Percentiles rank a stretch among this genome's conserved stretches.
These are phyloP conservation scores for Oropetium thomaeum DNA, from an alignment of 176 grass and related monocot genomes.

Conservation along the genomic window DNA sequence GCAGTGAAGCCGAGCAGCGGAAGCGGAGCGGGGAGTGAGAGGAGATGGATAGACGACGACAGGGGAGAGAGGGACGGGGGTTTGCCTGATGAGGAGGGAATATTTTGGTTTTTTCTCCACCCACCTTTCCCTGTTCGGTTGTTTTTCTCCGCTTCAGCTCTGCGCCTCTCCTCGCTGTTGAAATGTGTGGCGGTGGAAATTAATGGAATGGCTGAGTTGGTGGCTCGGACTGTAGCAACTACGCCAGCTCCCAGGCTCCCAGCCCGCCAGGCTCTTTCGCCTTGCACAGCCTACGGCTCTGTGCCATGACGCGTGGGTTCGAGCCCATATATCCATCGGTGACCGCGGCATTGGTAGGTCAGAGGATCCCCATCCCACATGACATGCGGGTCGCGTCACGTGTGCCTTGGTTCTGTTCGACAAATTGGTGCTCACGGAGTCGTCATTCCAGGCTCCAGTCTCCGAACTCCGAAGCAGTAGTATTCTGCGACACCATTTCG, in stretches of 20 bases:
- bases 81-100: constrained; percentile 1
- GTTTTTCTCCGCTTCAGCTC: not conserved
- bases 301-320: constrained; percentile 25
- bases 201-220: constrained; percentile 22
- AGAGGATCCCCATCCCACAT: too few species aligned
- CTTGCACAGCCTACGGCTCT: constrained; percentile 33
- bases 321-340: too few species aligned
- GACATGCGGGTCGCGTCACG: constrained; percentile 28
- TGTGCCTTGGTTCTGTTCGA: constrained; percentile 24
- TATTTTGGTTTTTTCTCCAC: constrained; percentile 9
- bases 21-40: not conserved
- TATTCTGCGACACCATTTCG: not conserved
- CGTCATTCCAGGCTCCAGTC: constrained; percentile 22
- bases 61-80: not conserved
- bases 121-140: not conserved
- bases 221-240: constrained; percentile 25
- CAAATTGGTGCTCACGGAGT: constrained; percentile 8
- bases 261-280: not conserved
- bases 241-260: constrained; percentile 23
- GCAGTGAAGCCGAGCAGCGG: constrained; percentile 2
- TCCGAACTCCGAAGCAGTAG: not conserved
- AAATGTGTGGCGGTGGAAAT: constrained; percentile 15
- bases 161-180: not conserved
- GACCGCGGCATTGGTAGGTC: too few species aligned
- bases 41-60: not conserved